Percentiles rank a stretch among this genome's conserved stretches.
Conservation (phyloP, 306 rosid species). For the Malus sieversii region DNA sequence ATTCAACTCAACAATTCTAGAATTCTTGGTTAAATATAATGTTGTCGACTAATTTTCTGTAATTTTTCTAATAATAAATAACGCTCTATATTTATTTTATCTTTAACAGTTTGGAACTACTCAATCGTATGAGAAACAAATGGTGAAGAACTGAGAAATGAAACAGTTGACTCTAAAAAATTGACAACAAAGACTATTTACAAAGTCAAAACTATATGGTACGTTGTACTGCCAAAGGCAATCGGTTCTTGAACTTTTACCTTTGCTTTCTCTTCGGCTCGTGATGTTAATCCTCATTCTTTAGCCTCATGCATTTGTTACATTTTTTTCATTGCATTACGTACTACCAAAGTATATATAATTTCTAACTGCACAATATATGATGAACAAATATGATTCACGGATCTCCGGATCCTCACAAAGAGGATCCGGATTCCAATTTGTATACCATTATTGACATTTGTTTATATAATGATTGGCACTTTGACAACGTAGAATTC, state of each 20-base stretch:
- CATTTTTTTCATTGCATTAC: too few relatives aligned
- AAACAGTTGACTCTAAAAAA: too few relatives aligned
- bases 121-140: too few relatives aligned
- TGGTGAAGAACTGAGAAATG: too few relatives aligned
- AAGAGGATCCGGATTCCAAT: too few relatives aligned
- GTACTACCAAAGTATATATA: background rate
- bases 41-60: background rate
- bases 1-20: background rate
- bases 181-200: accelerated
- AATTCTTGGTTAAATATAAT: background rate
- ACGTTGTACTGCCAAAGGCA: background rate
- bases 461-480: background rate
- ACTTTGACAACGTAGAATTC: background rate
- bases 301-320: background rate
- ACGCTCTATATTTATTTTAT: background rate
- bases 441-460: background rate
- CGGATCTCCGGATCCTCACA: accelerated
- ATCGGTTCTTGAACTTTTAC: background rate
- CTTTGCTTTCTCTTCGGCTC: background rate
- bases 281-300: background rate
- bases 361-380: too few relatives aligned
- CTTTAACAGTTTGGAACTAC: too few relatives aligned
- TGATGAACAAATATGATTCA: too few relatives aligned
- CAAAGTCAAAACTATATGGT: background rate
- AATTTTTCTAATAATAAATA: background rate